These are phyloP conservation scores for Acacia concinna DNA, from an alignment of 331 rosid genomes.

Conservation along the genomic window DNA sequence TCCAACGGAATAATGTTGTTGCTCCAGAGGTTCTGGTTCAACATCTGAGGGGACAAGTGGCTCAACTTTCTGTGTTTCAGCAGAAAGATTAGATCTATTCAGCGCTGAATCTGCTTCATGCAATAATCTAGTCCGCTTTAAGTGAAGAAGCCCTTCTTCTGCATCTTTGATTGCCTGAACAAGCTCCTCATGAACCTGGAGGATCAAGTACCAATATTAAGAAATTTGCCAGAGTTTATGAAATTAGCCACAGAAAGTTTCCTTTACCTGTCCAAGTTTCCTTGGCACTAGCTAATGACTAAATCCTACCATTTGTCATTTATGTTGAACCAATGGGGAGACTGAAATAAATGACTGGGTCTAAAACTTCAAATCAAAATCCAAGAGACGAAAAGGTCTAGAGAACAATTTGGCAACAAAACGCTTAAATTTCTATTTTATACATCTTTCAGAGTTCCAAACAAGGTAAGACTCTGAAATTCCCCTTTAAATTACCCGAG, in stretches of 20 bases:
- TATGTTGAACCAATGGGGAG: neutral
- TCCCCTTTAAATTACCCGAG: neutral
- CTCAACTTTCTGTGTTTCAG: conserved; percentile 56
- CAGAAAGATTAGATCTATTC: conserved; percentile 31
- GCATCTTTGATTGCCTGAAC: conserved; percentile 84
- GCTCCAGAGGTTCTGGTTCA: conserved; percentile 60
- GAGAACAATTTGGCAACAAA: neutral
- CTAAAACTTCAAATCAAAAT: neutral
- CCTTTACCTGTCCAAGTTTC: neutral
- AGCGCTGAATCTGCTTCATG: conserved; percentile 71
- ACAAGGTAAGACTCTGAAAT: neutral
- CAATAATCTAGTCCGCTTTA: conserved; percentile 76
- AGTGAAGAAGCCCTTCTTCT: conserved; percentile 85
- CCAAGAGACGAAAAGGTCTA: neutral
- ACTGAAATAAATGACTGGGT: conserved; percentile 1
- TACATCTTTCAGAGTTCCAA: neutral
- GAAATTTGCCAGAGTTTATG: conserved; percentile 2
- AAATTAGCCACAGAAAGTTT: neutral
- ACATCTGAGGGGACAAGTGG: conserved; percentile 53
- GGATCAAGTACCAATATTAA: conserved; percentile 3
- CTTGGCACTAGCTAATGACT: neutral
- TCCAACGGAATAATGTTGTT: conserved; percentile 56
- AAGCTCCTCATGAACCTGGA: conserved; percentile 83
- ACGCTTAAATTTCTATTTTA: neutral
- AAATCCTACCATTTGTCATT: neutral